Evolutionary conservation across 768 basidiomycete species (phyloP), one percentile per base, ranked within the genome.

Genomic region (Naganishia kalamii): DNA sequence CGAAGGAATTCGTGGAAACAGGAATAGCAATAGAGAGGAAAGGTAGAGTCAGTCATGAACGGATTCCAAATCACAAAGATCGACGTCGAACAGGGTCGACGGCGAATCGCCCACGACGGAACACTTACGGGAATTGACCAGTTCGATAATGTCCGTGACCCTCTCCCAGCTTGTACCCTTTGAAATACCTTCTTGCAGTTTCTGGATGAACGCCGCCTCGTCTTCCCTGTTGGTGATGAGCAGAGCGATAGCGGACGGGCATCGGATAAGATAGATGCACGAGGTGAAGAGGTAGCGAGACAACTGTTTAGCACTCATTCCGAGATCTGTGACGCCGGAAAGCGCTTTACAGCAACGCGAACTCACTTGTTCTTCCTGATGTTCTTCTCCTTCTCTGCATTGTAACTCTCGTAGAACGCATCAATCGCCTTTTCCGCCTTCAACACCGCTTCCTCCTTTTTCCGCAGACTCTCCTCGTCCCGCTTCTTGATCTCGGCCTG

Each of bases 141-240:
- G 83, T 70, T 93, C 90, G 67, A 96, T 79, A 57, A 86, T 79
- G 29, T 86, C 86, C 75, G 87, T 88, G 74, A 99, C 94, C 40
- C 96, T 88, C 71, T 92, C 86, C 94, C 94, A 99, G 8, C 92
- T 94, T 23, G 94, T 96, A 27, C 94, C 96, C 61, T 84, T 82
- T 0, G 90, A 87, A 57, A 98, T 85, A 11, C 86, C 84, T 51
- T 86, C 87, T 23, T 85, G 85, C 62, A 92, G 81, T n/a, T 80
- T 79, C 17, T 85, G 82, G 43, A 93, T 73, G 80, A 88, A 97
- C 64, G 87, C 85, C 21, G 85, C 85, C 78, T 98, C 94, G 68
- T 87, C 82, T 75, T 96, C 88, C 82, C 94, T 98, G 37, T 27
- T 57, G 35, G 23, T 23, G 37, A 19, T 21, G 32, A 74, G 29